These are phyloP conservation scores for Fusarium armeniacum DNA, from an alignment of 2,329 filamentous ascomycete genomes.

Conservation along the genomic window DNA sequence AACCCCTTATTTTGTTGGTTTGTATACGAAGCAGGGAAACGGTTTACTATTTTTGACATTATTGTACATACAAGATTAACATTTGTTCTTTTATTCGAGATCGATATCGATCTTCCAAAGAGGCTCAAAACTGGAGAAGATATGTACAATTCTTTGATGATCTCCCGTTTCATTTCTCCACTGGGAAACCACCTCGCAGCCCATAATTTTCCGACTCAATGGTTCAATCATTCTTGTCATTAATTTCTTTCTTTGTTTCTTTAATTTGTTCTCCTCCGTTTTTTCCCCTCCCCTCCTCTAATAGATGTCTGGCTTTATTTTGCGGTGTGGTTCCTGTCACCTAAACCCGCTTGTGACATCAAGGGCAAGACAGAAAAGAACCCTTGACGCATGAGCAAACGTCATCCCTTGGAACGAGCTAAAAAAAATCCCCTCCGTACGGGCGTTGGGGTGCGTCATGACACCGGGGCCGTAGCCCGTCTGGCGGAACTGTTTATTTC, in stretches of 20 bases:
- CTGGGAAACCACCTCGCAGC: constrained; percentile 23
- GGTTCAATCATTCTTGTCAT: not conserved
- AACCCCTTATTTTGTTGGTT: not conserved
- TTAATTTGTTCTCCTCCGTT: not conserved
- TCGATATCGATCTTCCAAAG: constrained; percentile 7
- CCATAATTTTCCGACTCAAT: constrained; percentile 18
- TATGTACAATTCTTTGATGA: constrained; percentile 34
- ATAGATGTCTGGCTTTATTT: not conserved
- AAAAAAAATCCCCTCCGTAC: not conserved
- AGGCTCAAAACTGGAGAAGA: constrained; percentile 34
- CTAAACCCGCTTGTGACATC: not conserved
- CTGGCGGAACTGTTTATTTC: constrained; percentile 4
- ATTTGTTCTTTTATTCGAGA: constrained; percentile 12
- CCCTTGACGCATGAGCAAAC: constrained; percentile 38
- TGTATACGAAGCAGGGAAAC: not conserved
- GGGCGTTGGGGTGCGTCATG: constrained; percentile 36
- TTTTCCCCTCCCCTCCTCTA: not conserved
- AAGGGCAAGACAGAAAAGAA: constrained; percentile 16
- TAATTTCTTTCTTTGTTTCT: not conserved
- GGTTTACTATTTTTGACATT: constrained; percentile 12
- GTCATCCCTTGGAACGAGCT: constrained; percentile 32
- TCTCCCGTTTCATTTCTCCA: constrained; percentile 44
- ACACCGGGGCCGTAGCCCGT: constrained; percentile 26
- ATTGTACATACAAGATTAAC: not conserved
- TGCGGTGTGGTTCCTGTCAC: constrained; percentile 30